A percentile compares a stretch with the other conserved stretches of the same genome.
Conservation (phyloP, 2,329 filamentous ascomycete genomes). For the Camillea tinctor region DNA sequence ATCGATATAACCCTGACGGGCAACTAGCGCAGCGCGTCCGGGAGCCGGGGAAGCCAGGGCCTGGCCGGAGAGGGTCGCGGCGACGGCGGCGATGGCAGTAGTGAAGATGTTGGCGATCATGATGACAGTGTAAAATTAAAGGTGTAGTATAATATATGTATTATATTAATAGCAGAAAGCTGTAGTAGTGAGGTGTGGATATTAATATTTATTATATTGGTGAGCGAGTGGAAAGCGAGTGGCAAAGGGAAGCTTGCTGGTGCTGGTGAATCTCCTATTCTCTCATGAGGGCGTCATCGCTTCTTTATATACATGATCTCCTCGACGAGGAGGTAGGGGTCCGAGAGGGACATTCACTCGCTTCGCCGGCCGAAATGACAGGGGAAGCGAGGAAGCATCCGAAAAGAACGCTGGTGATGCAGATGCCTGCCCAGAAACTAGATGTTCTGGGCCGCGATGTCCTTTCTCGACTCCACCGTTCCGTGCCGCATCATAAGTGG, state of each 20-base stretch:
- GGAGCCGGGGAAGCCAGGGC: constrained; percentile 18
- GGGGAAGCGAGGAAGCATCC: too few species aligned
- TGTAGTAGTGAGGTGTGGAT: too few species aligned
- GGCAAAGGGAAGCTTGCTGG: too few species aligned
- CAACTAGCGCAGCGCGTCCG: constrained; percentile 6
- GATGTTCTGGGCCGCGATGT: neutral
- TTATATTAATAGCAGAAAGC: neutral
- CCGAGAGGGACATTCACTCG: too few species aligned
- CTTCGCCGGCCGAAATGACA: too few species aligned
- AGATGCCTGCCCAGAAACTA: neutral
- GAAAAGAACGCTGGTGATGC: neutral
- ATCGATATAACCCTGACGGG: constrained; percentile 23
- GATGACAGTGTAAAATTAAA: constrained; percentile 7
- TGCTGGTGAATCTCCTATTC: too few species aligned
- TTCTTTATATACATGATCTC: too few species aligned
- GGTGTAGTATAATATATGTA: neutral
- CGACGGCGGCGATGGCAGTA: constrained; percentile 14
- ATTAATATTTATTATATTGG: too few species aligned
- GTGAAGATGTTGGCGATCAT: constrained; percentile 23
- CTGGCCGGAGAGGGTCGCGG: constrained; percentile 17
- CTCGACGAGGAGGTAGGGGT: too few species aligned
- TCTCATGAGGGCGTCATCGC: too few species aligned
- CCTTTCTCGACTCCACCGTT: neutral
- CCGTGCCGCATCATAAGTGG: neutral
- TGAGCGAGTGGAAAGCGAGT: too few species aligned